Evolutionary conservation across 1,284 basidiomycete genomes (phyloP), one percentile per base, ranked within the genome.

Genomic region (Rhodotorula sp.): DNA sequence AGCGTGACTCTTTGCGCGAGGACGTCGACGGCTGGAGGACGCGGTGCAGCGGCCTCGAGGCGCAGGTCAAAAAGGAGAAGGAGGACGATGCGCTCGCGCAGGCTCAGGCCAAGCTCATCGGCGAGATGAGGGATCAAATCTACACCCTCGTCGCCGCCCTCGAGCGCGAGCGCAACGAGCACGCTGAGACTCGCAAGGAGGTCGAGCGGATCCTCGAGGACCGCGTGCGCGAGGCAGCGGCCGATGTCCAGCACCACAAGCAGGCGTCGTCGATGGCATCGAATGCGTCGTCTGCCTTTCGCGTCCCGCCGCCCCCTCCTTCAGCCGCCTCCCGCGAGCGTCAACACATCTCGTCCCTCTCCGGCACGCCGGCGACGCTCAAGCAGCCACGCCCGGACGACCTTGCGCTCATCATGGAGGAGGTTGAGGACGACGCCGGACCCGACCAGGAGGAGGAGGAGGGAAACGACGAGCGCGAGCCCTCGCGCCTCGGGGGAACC

Each of bases 71-170:
- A 67, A 63, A 66, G 62, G 74, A 76, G 30, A 57, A 69, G 24
- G 75, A 73, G 57, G 76, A 77, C 63, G 69, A 70, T 20, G 69
- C 69, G 31, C 56, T 77, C n/a, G 75, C 72, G 2, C 62, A 64
- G 51, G 76, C 77, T 18, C 77, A 78, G 65, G 75, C 74, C 40
- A 77, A 77, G 63, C 71, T 78, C 58, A 76, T 78, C 46, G 67
- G 64, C 50, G 76, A 78, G 67, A 78, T 78, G 77, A 53, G 76
- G 34, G 76, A 78, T 51, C 77, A 78, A 67, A 76, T 78, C 54
- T 76, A 77, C 62, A 71, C 62, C 15, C 72, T 78, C 55, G 75
- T 73, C 44, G 75, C 71, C 6, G 71, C 75, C 9, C 62, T 77
- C 34, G 77, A 78, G 62, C 66, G 71, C 28, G 77, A 78, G 64